Percentiles rank a stretch among this genome's conserved stretches.
Evolutionary conservation across 164 flowering plant species (phyloP).

Genomic region (Magnolia kwangsiensis): DNA sequence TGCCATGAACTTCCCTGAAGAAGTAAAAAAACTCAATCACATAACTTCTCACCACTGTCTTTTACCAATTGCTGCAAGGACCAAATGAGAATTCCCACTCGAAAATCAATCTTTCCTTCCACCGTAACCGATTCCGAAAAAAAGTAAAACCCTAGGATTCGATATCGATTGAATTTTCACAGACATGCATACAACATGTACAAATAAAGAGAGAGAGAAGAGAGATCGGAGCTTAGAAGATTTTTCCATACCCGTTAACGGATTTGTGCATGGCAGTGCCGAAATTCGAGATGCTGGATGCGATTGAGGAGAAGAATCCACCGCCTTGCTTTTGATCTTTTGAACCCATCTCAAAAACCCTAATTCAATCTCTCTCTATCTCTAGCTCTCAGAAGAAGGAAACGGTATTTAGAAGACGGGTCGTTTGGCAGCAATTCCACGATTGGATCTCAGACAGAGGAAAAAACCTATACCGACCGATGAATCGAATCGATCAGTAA

Average conservation of each 20-base stretch:
- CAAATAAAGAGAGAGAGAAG: not conserved
- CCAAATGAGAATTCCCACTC: no score
- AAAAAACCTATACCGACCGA: not conserved
- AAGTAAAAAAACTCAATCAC: no score
- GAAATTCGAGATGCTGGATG: slow-evolving; percentile 35
- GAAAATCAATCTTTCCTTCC: no score
- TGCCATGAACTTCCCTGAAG: no score
- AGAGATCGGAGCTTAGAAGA: not conserved
- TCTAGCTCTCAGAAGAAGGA: not conserved
- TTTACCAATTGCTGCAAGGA: no score
- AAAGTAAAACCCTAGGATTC: no score
- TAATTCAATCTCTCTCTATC: not conserved
- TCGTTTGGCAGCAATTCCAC: not conserved
- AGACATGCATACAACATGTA: no score
- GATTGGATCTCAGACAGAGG: not conserved
- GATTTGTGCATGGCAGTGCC: slow-evolving; percentile 48
- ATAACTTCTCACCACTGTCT: no score
- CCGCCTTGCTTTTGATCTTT: slow-evolving; percentile 43
- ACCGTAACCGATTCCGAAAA: no score
- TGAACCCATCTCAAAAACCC: slow-evolving; percentile 36
- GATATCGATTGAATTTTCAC: no score
- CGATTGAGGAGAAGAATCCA: slow-evolving; percentile 48
- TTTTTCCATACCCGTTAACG: slow-evolving; percentile 38
- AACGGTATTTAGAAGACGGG: not conserved
- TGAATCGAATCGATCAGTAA: not conserved